phyloP scores from a whole-genome alignment of 305 asterid genomes.

The Striga hermonthica region DNA sequence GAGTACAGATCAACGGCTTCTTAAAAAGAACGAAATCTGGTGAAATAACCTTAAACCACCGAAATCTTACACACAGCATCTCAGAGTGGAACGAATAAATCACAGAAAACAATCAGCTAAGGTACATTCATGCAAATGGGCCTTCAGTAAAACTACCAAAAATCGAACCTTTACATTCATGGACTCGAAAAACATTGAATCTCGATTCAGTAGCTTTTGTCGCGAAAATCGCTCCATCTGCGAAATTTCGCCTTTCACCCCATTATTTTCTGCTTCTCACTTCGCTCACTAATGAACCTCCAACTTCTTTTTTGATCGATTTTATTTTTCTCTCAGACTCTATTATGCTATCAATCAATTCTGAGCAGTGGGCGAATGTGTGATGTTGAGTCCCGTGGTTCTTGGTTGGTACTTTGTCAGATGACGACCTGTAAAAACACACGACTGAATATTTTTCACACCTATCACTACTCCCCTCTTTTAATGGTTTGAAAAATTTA shows the following conservation, averaged over 20 bases:
- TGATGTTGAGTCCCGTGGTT: too few species aligned
- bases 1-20: neutral
- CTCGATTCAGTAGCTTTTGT: conserved; percentile 57
- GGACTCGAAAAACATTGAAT: neutral
- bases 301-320: too few species aligned
- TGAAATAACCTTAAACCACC: conserved; percentile 9
- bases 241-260: conserved; percentile 45
- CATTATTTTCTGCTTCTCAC: conserved; percentile 31
- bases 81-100: conserved; percentile 18
- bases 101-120: conserved; percentile 25
- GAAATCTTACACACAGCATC: conserved; percentile 2
- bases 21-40: neutral
- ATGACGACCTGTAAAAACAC: too few species aligned
- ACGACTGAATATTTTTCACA: too few species aligned
- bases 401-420: too few species aligned
- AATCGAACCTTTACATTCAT: conserved; percentile 34
- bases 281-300: too few species aligned
- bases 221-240: conserved; percentile 48
- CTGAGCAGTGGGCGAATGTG: too few species aligned
- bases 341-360: neutral
- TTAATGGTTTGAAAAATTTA: too few species aligned
- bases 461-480: conserved; percentile 3
- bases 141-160: conserved; percentile 29
- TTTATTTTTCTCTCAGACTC: conserved; percentile 25
- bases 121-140: conserved; percentile 35